phyloP scores from a whole-genome alignment of 2,329 filamentous ascomycete genomes.

The Arthrobotrys pseudoclavata region DNA sequence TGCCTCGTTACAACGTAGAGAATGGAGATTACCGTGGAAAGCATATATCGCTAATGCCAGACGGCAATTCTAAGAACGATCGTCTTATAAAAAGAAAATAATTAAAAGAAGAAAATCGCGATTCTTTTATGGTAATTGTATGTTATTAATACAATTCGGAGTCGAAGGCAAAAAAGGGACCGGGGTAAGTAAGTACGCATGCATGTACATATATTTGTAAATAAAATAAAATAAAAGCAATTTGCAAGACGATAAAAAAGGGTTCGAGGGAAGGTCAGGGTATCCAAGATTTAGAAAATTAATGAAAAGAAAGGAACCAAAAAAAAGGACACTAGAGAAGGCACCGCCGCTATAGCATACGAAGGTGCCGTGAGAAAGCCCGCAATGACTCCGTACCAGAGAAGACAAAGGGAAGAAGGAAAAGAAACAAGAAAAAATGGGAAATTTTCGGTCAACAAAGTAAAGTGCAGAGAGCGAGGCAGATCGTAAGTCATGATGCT shows the following conservation, averaged over 20 bases:
- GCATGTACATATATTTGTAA: constrained; percentile 56
- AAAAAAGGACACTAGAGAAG: constrained; percentile 27
- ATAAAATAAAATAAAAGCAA: constrained; percentile 34
- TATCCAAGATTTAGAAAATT: constrained; percentile 49
- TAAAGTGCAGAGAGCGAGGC: constrained; percentile 29
- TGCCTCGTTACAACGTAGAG: constrained; percentile 73
- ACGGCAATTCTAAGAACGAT: constrained; percentile 55
- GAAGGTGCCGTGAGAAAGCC: constrained; percentile 25
- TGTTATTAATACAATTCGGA: constrained; percentile 57
- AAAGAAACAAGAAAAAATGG: constrained; percentile 32
- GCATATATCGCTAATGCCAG: constrained; percentile 61
- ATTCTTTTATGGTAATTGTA: constrained; percentile 56
- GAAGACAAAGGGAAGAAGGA: constrained; percentile 58
- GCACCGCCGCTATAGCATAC: constrained; percentile 10
- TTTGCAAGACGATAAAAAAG: constrained; percentile 21
- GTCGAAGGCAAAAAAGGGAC: constrained; percentile 16
- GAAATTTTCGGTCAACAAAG: constrained; percentile 34
- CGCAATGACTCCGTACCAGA: constrained; percentile 60
- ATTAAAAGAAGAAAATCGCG: constrained; percentile 3
- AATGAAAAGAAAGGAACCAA: constrained; percentile 29
- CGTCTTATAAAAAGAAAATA: background rate
- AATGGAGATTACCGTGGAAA: constrained; percentile 90
- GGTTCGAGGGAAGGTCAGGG: constrained; percentile 45
- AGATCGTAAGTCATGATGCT: constrained; percentile 58
- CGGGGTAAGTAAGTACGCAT: constrained; percentile 26